Evolutionary conservation across 768 basidiomycete genomes (phyloP).

Genomic region (Leccinum truebloodii): DNA sequence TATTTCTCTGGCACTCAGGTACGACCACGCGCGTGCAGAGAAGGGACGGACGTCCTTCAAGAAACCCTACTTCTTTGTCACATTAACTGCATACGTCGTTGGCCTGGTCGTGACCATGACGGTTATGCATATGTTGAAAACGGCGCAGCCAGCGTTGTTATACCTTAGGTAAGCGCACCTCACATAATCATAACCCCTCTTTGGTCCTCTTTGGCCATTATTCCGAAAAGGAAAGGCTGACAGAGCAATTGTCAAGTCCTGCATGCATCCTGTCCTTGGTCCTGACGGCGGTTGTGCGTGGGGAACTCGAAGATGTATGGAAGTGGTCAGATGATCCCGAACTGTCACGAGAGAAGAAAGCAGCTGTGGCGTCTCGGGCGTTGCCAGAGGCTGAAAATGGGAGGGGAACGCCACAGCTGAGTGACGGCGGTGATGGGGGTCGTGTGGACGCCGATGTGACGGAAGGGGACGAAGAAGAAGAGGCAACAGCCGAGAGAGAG

Average conservation of each 20-base stretch:
- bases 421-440: conserved; percentile 17
- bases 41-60: conserved; percentile 40
- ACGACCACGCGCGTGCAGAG: conserved; percentile 60
- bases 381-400: conserved; percentile 21
- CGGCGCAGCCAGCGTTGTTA: conserved; percentile 88
- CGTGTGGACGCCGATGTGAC: conserved; percentile 7
- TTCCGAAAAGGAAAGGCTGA: conserved; percentile 2
- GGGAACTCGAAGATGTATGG: conserved; percentile 75
- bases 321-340: conserved; percentile 62
- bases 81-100: conserved; percentile 67
- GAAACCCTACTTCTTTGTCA: conserved; percentile 77
- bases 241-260: conserved; percentile 46
- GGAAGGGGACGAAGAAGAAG: conserved; percentile 20
- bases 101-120: conserved; percentile 77
- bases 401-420: conserved; percentile 16
- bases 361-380: conserved; percentile 8
- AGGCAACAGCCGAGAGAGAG: background rate
- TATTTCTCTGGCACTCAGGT: conserved; percentile 83
- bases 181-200: background rate
- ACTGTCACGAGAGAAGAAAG: conserved; percentile 25
- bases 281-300: conserved; percentile 54
- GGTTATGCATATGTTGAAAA: conserved; percentile 77
- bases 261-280: conserved; percentile 75
- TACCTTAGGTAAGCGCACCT: conserved; percentile 73
- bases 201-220: background rate